A percentile compares a stretch with the other conserved stretches of the same genome.
These are phyloP conservation scores for Rhodotorula sp. DNA, from an alignment of 1,284 basidiomycete genomes.

Conservation along the genomic window DNA sequence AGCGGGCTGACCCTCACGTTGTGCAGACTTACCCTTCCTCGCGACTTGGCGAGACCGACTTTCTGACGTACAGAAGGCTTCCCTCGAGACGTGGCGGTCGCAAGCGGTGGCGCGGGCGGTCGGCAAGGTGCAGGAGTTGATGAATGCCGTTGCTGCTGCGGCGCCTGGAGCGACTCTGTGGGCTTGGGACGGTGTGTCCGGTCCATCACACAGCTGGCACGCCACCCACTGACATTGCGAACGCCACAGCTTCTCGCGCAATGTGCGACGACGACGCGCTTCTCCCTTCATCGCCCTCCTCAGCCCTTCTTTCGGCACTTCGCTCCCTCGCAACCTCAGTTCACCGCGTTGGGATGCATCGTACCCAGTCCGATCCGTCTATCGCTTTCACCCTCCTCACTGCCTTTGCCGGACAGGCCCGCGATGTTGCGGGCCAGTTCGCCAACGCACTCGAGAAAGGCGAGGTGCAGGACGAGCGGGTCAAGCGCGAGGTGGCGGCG, in stretches of 20 bases:
- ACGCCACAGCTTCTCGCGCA: too few species aligned
- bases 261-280: not conserved
- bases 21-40: conserved; percentile 1
- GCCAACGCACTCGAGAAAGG: not conserved
- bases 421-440: not conserved
- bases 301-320: conserved; percentile 15
- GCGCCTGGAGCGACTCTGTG: not conserved
- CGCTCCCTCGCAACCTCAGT: conserved; percentile 13
- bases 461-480: not conserved
- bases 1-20: not conserved
- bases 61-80: not conserved
- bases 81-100: conserved; percentile 17
- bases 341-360: conserved; percentile 14
- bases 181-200: conserved; percentile 23
- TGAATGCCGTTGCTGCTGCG: not conserved
- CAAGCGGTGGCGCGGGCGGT: conserved; percentile 16
- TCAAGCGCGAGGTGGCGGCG: conserved; percentile 5
- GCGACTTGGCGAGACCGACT: conserved; percentile 14
- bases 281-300: conserved; percentile 22
- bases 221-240: not conserved
- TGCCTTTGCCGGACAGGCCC: conserved; percentile 1
- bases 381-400: conserved; percentile 12
- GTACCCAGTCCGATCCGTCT: conserved; percentile 3
- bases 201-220: not conserved
- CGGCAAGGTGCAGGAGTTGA: conserved; percentile 9